phyloP scores from a whole-genome alignment of 1,284 basidiomycete species.

The Ganoderma lingzhi region DNA sequence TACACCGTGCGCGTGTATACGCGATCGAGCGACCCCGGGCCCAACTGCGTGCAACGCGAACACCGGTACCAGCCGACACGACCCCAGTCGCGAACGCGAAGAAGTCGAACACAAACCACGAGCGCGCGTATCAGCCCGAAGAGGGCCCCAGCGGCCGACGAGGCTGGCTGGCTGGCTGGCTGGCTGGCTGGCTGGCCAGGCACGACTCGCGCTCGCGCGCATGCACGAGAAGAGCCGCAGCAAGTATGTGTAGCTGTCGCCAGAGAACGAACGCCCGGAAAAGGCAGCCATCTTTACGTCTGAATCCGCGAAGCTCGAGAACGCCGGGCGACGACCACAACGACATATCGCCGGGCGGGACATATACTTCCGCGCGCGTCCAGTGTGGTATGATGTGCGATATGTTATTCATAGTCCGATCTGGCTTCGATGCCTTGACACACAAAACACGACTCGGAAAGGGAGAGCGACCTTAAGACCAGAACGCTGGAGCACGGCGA shows the following conservation, averaged over 20 bases:
- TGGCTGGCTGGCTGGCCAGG: not conserved
- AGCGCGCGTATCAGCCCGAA: conserved; percentile 3
- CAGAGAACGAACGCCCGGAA: not conserved
- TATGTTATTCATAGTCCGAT: not conserved
- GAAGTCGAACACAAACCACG: not conserved
- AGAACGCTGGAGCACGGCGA: not conserved
- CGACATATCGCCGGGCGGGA: not conserved
- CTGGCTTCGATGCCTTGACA: not conserved
- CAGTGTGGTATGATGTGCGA: not conserved
- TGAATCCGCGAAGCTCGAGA: not conserved
- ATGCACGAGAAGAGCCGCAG: not conserved
- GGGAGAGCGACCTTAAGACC: no score
- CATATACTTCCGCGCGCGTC: not conserved
- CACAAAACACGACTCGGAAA: not conserved
- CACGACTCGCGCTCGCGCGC: not conserved
- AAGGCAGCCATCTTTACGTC: not conserved
- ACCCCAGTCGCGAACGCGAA: not conserved
- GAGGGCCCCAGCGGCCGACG: not conserved
- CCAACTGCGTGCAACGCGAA: not conserved
- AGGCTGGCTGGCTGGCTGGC: not conserved
- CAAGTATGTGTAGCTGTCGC: not conserved
- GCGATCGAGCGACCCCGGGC: not conserved
- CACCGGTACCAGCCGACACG: no score
- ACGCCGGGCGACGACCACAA: not conserved
- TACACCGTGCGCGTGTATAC: no score